Evolutionary conservation across 148 eudicot species (phyloP).

Genomic region (Limonium bicolor): DNA sequence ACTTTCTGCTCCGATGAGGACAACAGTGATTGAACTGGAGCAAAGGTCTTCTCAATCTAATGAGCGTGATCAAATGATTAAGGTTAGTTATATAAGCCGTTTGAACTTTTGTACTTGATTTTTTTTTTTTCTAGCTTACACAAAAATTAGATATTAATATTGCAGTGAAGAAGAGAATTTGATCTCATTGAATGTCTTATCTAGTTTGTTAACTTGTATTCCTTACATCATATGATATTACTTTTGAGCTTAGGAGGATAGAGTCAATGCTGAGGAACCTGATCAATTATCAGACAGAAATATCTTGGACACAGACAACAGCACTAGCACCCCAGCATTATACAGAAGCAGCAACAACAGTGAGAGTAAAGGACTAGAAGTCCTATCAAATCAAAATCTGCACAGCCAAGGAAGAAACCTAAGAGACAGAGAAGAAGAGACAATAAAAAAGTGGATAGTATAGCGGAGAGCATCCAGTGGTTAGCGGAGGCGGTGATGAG

Average conservation of each 20-base stretch:
- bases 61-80: slow-evolving; percentile 27
- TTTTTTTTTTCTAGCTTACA: not conserved
- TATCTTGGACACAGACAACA: slow-evolving; percentile 20
- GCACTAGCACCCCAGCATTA: slow-evolving; percentile 66
- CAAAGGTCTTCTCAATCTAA: no score
- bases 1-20: slow-evolving; percentile 40
- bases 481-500: slow-evolving; percentile 56
- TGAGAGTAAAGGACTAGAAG: slow-evolving; percentile 21
- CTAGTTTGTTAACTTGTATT: not conserved
- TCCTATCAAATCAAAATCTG: slow-evolving; percentile 10
- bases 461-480: slow-evolving; percentile 69
- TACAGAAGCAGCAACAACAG: no score
- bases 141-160: not conserved
- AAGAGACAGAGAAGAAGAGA: slow-evolving; percentile 24
- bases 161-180: not conserved
- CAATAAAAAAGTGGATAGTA: slow-evolving; percentile 23
- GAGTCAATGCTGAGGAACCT: slow-evolving; percentile 10
- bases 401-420: slow-evolving; percentile 12
- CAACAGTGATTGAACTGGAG: slow-evolving; percentile 31
- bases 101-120: no score
- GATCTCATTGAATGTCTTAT: not conserved
- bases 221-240: slow-evolving; percentile 21
- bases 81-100: slow-evolving; percentile 24
- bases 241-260: not conserved
- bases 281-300: slow-evolving; percentile 30